Percentiles rank a stretch among this genome's conserved stretches.
These are phyloP conservation scores for Penicillium fimorum DNA, from an alignment of 495 filamentous ascomycete species.

Conservation along the genomic window DNA sequence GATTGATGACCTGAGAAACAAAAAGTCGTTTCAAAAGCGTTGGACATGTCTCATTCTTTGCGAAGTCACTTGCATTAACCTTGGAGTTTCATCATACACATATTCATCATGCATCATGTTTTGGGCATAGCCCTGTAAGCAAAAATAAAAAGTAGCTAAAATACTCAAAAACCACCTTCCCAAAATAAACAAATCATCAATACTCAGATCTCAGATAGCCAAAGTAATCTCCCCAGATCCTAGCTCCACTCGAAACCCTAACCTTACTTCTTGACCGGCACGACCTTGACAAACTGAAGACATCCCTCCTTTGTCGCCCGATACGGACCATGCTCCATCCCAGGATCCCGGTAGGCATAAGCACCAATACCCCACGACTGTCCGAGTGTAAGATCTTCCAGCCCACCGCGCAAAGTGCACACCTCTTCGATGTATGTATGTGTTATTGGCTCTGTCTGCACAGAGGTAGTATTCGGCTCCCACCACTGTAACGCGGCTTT, in stretches of 20 bases:
- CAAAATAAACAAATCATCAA: not conserved
- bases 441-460: conserved; percentile 17
- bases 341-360: conserved; percentile 25
- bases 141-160: not conserved
- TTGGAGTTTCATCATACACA: not conserved
- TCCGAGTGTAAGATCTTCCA: conserved; percentile 24
- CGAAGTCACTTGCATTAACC: not conserved
- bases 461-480: conserved; percentile 18
- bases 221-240: not conserved
- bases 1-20: conserved; percentile 10
- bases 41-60: conserved; percentile 1
- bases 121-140: conserved; percentile 2
- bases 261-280: conserved; percentile 1
- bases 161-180: not conserved
- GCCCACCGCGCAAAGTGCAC: conserved; percentile 25
- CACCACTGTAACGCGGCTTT: conserved; percentile 30
- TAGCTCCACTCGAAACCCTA: not conserved
- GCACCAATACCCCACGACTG: conserved; percentile 25
- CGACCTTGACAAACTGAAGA: conserved; percentile 27
- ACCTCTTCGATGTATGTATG: conserved; percentile 31
- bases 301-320: conserved; percentile 20
- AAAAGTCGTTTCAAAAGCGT: conserved; percentile 5
- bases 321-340: conserved; percentile 29
- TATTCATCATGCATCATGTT: not conserved
- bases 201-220: not conserved